Percentiles rank a stretch among this genome's conserved stretches.
Evolutionary conservation across 306 rosid genomes (phyloP).

Genomic region (Echinosophora koreensis): DNA sequence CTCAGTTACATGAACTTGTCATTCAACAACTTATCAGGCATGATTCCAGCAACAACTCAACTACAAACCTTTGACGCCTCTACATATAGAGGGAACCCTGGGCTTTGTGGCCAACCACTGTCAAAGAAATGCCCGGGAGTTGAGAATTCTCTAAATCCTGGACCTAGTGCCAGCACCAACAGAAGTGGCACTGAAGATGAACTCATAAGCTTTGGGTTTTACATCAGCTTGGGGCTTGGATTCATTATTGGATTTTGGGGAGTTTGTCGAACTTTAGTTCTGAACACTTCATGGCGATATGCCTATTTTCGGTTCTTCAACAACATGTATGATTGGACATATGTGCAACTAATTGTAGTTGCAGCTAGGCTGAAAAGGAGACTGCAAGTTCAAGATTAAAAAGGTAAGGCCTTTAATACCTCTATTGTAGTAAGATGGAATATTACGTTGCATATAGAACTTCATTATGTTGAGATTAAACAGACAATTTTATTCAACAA

Average conservation of each 20-base stretch:
- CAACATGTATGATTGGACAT: conserved; percentile 27
- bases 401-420: background rate
- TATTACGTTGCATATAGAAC: background rate
- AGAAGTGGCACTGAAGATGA: background rate
- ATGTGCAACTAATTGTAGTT: background rate
- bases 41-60: conserved; percentile 30
- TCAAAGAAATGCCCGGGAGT: background rate
- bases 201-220: conserved; percentile 31
- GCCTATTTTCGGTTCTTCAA: conserved; percentile 42
- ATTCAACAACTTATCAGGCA: conserved; percentile 21
- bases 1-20: conserved; percentile 20
- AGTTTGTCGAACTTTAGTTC: conserved; percentile 39
- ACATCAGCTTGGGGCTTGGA: conserved; percentile 7
- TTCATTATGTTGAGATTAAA: background rate
- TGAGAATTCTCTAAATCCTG: background rate
- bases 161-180: background rate
- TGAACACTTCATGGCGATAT: conserved; percentile 41
- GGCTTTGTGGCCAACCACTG: conserved; percentile 52
- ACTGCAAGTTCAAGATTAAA: background rate
- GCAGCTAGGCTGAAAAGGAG: background rate
- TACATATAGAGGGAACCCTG: conserved; percentile 23
- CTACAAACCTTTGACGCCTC: conserved; percentile 41
- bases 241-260: conserved; percentile 51
- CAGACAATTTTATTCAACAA: background rate
- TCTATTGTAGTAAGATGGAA: background rate